Base-by-base conservation (phyloP, 768 basidiomycete species). In the Kwoniella pini region DNA sequence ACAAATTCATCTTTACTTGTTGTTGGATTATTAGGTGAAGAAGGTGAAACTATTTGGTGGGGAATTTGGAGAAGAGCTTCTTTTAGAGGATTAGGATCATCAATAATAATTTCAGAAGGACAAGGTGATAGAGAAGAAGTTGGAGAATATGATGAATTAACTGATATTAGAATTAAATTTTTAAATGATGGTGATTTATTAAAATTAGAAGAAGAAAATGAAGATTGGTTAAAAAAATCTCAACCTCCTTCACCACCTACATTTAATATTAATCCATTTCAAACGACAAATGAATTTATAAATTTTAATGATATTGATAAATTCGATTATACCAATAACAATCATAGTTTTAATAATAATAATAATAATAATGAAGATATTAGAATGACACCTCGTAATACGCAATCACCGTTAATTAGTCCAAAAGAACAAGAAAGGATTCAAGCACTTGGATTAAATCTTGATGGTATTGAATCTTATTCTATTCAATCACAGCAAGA, bases 11-110 rank as follows among this genome's bases (percentile, higher is more conserved):
- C 64, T 2, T 61, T 77, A 1, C 64, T 74, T 10, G 65, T 71
- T 10, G 53, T 72, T 19, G 75, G 73, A 6, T 54, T 74, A 26
- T 49, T 74, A 19, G 72, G 71, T 7, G 65, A 75, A 33, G 67
- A 70, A 44, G 71, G 68, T 3, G 69, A 75, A 50, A 77, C 75
- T 0, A 61, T 52, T 38, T 77, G 75, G 75, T 77, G 72, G 69
- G 75, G 71, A 10, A 66, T 77, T 30, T 72, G 73, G 71, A 30
- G 59, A 6, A 19, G 59, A 6, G 59, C 59, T 10, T 46, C 59
- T 5, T 11, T 27, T 2, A 49, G 59, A n/a, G 59, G 59, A 0
- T 61, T 30, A 30, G 44, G 17, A 1, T n/a, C n/a, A 2, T 21
- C 4, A 5, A 24, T n/a, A 51, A 54, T n/a, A n/a, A n/a, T n/a